Evolutionary conservation across 768 basidiomycete species (phyloP), one percentile per base, ranked within the genome.

Genomic region (Pluteus cervinus): DNA sequence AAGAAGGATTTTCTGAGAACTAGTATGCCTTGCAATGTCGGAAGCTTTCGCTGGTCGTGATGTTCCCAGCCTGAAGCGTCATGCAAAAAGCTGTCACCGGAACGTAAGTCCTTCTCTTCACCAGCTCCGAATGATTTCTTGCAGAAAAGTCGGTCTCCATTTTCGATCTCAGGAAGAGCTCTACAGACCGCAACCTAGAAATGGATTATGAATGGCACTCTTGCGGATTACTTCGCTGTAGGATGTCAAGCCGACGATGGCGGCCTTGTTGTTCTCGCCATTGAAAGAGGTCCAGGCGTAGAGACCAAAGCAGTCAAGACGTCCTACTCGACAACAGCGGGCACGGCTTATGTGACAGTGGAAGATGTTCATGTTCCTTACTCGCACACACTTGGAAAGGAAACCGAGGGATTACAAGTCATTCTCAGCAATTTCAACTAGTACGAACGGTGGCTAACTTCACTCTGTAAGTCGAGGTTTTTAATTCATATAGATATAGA

Each of bases 11-110:
- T 17, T 55, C 63, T 2, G 82, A 78, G 15, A 78, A 75, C 58
- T 83, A 85, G 57, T 74, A 75, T 42, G 81, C 87, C 48, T 75
- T 73, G 89, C 89, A 14, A 83, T 92, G 51, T 79, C 84, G 14
- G 89, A 92, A 62, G 86, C 88, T 1, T 88, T 85, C 43, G 88
- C 87, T 1, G 82, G 82, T 7, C 80, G 78, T 47, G 82, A 85
- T 47, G 81, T 85, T 12, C 69, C 69, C 21, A 83, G 86, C 3
- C 52, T 88, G 26, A 81, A 66, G 65, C 88, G 76, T 48, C 73
- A 71, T 29, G 87, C 89, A 0, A 73, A 69, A 45, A 76, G 73
- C 46, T n/a, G 80, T 93, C 40, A 86, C 75, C 39, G 90, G 90
- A 35, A 86, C 83, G 35, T 88, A 80, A 61, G 58, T 46, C 4